Base-by-base conservation (phyloP, 129 eudicot species). In the Pseudognaphalium luteoalbum region DNA sequence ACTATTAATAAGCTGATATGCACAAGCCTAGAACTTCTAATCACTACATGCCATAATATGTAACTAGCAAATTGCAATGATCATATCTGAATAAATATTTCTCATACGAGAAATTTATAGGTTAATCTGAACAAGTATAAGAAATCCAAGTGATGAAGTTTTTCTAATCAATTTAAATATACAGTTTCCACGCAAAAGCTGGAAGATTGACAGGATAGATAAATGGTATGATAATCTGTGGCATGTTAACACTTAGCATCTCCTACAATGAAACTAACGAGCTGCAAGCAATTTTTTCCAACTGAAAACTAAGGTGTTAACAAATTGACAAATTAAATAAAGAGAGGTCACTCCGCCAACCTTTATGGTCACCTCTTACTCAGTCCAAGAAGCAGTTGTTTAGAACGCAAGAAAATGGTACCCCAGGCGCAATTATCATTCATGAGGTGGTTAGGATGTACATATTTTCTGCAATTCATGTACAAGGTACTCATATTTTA, bases 1-100 rank as follows among this genome's bases (percentile, higher is more conserved):
- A 85, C 81, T 83, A 78, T 72, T 35, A 84, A 87, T 65, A 90
- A 72, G 75, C 83, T 78, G 60, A 80, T 82, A 79, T 70, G 83
- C 81, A 88, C 54, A 61, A 75, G 32, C 85, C 84, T 75, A 70
- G 30, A 76, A 62, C 59, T 74, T 75, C 79, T 79, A 76, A 51
- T 51, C 15, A 78, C 58, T 75, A 67, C 66, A 16, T 56, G 39
- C 63, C 60, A 65, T 56, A 65, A 39, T 61, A 61, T 21, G 29
- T 35, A 67, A 29, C 19, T 3, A 7, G 29, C 5, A 22, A 35
- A 20, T 17, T 19, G 15, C 63, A 58, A 58, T 58, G 7, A n/a
- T 21, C 21, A 16, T 1, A 67, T 20, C 7, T 62, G 29, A 67
- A 7, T n/a, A 67, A 5, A 37, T 4, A 3, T 56, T 76, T 57